Conservation (phyloP, 352 stramenopile species). For the Pythium monospermum region DNA sequence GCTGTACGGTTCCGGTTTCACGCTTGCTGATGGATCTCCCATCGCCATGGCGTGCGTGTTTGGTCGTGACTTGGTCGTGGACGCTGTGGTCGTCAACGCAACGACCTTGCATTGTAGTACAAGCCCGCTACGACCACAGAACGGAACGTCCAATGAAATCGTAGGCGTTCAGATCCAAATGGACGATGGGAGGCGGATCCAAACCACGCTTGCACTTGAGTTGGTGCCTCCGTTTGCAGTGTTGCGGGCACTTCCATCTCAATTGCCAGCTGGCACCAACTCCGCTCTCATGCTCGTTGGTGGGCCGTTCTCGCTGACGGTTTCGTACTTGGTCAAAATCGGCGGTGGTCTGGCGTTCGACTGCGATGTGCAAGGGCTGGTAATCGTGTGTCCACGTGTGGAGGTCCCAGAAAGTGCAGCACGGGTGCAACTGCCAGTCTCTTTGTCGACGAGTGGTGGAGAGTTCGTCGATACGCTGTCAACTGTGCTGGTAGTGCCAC, state of each 20-base stretch:
- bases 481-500: not conserved
- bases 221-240: not conserved
- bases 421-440: not conserved
- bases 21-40: not conserved
- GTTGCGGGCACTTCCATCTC: conserved; percentile 4
- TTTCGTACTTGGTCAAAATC: conserved; percentile 4
- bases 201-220: not conserved
- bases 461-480: conserved; percentile 8
- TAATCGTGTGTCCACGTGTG: conserved; percentile 2
- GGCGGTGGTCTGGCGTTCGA: not conserved
- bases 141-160: not conserved
- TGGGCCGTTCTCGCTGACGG: conserved; percentile 5
- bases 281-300: conserved; percentile 13
- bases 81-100: conserved; percentile 1
- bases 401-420: not conserved
- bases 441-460: not conserved
- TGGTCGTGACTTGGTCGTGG: not conserved
- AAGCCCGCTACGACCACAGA: not conserved
- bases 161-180: conserved; percentile 4
- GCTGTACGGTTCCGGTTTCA: conserved; percentile 1
- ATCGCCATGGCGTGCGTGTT: conserved; percentile 16
- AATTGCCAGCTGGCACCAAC: not conserved
- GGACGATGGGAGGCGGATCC: not conserved
- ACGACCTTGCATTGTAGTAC: not conserved
- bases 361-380: not conserved